Conservation (phyloP, 768 basidiomycete species). For the Scleroderma bovista region DNA sequence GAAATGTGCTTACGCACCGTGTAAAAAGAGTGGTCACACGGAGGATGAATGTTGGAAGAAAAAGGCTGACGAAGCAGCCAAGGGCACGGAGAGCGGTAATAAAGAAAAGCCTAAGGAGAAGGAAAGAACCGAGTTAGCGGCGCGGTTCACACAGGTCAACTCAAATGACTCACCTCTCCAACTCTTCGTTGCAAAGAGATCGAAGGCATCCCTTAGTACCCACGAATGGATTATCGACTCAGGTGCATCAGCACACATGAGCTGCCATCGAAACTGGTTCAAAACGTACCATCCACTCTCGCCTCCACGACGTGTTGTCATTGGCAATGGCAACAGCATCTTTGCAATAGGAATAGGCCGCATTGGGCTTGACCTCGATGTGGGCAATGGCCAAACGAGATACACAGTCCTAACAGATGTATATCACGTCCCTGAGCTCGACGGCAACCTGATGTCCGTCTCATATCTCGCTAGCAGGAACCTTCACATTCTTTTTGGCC, state of each 20-base stretch:
- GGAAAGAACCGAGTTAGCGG: neutral
- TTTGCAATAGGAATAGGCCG: constrained; percentile 1
- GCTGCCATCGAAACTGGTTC: neutral
- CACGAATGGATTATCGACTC: constrained; percentile 4
- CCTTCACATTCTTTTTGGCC: neutral
- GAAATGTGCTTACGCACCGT: no score
- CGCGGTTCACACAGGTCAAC: neutral
- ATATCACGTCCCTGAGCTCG: constrained; percentile 3
- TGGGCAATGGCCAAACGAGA: neutral
- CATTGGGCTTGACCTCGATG: neutral
- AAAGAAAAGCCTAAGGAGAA: neutral
- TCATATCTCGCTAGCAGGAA: constrained; percentile 2
- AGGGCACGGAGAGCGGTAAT: neutral
- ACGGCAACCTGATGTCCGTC: constrained; percentile 16
- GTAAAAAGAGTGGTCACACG: neutral
- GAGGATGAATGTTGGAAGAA: neutral
- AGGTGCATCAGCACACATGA: constrained; percentile 1
- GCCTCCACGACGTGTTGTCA: neutral
- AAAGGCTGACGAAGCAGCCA: neutral
- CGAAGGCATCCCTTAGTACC: neutral
- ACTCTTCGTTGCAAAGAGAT: constrained; percentile 1
- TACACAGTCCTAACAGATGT: constrained; percentile 2
- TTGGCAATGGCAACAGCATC: constrained; percentile 1
- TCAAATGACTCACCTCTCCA: neutral
- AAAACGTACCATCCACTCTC: neutral